Base-by-base conservation (phyloP, 2,329 filamentous ascomycete genomes). In the Sporothrix sp. region DNA sequence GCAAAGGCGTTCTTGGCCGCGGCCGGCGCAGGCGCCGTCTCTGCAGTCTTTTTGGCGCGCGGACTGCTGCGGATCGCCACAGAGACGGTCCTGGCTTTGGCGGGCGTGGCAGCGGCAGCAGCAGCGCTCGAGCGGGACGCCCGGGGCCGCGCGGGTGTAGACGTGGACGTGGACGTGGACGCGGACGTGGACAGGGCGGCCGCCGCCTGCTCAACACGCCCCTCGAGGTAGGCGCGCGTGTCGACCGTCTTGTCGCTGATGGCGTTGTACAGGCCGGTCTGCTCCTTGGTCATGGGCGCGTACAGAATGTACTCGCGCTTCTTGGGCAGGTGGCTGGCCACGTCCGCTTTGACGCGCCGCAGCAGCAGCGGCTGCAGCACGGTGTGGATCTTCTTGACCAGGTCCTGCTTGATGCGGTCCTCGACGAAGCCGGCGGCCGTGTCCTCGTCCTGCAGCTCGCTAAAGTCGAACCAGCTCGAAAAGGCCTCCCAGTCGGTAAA, bases 281-380 rank as follows among this genome's bases (percentile, higher is more conserved):
- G 93, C 58, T 93, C 88, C 21, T 82, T 78, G 0, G 89, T 95
- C 68, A 98, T 81, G 0, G 93, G 93, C 0, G 93, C 93, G 60
- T 93, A 97, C 0, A 98, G 71, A 3, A 98, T 86, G 58, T 98
- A 98, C 65, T 98, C 93, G 25, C 93, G 80, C 71, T 98, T 98
- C 67, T 91, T 94, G 0, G 93, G 93, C n/a, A 98, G 73, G 43
- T 88, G 79, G 2, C 83, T 83, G 50, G 95, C 91, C 0, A 98
- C 93, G 61, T 98, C 93, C 0, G 87, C 85, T 67, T 98, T 98
- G 56, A 98, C 78, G 16, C 93, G 78, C 1, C 93, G 80, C 1
- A 98, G 72, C 1, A 98, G 71, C 58, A 98, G 84, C 0, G 93
- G 93, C 59, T 97, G 95, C 1, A 98, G 68, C 21, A 98, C 90